Base-by-base conservation (phyloP, 768 basidiomycete species). In the Dentipellis sp. region DNA sequence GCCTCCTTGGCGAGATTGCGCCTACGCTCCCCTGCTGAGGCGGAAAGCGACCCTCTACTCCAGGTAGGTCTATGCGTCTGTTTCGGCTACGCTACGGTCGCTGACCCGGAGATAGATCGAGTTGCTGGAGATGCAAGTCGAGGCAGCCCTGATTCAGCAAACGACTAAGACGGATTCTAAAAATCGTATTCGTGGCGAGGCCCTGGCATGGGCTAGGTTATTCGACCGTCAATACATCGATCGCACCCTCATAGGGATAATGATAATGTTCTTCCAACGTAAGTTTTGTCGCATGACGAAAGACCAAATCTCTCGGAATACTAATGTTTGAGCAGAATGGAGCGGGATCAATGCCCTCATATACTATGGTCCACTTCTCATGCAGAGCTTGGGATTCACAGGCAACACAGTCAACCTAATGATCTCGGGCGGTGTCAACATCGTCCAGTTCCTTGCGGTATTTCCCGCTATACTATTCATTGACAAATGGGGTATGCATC, bases 181-280 rank as follows among this genome's bases (percentile, higher is more conserved):
- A 17, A 59, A 37, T 38, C 37, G 55, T 12, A 29, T 59, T 16
- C 57, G 53, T 10, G 52, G 53, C 49, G n/a, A 73, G 45, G 75
- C 78, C 51, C 64, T 72, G 45, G 68, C 73, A 0, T 91, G 88
- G 88, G 72, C 64, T 7, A 72, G 72, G 22, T 72, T 91, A 9
- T 83, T 87, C 55, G 69, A 69, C 7, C 65, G 62, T 1, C 77
- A 76, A 54, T 83, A 84, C 63, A 69, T 80, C 14, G 71, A 75
- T 53, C 75, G 88, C 36, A 91, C 89, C 0, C 67, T 79, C 64
- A 78, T 91, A 39, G 88, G 87, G 2, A 73, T 88, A 8, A 68
- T 82, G 64, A 79, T 90, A 61, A 89, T 90, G 84, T 81, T 88
- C 52, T 91, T 91, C 62, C 90, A 92, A 69, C 90, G 89, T 88